Evolutionary conservation across 2,329 filamentous ascomycete species (phyloP), one percentile per base, ranked within the genome.

Genomic region (Thelonectria rubi): DNA sequence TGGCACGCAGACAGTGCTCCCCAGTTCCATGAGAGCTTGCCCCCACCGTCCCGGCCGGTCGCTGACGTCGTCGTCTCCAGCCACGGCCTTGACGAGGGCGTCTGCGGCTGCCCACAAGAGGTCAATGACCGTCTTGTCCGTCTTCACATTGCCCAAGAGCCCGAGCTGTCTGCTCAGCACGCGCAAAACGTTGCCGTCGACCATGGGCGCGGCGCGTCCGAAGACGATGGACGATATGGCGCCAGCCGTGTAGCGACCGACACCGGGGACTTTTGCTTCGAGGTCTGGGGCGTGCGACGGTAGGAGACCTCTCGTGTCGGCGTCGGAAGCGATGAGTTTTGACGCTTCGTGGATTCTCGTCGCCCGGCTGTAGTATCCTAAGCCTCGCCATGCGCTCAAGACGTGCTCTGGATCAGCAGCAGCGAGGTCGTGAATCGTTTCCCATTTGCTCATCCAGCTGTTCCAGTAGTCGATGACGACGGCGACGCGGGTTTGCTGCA

Each of bases 331-430:
- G 14, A 87, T 82, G 4, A 81, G 72, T 64, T 80, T 80, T 2
- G 86, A 84, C 1, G 84, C 86, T 47, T 84, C 78, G 62, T 88
- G 85, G 32, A 89, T 83, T 30, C 87, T 78, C 26, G 82, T 86
- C 1, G 87, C 86, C n/a, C 86, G 83, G 50, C 84, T 87, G 72
- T 89, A 89, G 69, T 89, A 89, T 1, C 87, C 87, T 10, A 89
- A 75, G 0, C 87, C 87, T 30, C 83, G 80, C 87, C 87, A 89
- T 3, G 81, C 83, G 2, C 79, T 78, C 10, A 88, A 74, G 1
- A 89, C 86, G 4, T 88, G 84, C 49, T 87, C 84, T 6, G 81
- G 71, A 1, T 75, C 68, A 1, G 87, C 87, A 0, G 74, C 74
- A 0, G 86, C 86, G 7, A 89, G 79, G 20, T 84, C 81, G 1